Evolutionary conservation across 2,329 filamentous ascomycete genomes (phyloP), one percentile per base, ranked within the genome.

Genomic region (Paracorniculantispora psalliotae): DNA sequence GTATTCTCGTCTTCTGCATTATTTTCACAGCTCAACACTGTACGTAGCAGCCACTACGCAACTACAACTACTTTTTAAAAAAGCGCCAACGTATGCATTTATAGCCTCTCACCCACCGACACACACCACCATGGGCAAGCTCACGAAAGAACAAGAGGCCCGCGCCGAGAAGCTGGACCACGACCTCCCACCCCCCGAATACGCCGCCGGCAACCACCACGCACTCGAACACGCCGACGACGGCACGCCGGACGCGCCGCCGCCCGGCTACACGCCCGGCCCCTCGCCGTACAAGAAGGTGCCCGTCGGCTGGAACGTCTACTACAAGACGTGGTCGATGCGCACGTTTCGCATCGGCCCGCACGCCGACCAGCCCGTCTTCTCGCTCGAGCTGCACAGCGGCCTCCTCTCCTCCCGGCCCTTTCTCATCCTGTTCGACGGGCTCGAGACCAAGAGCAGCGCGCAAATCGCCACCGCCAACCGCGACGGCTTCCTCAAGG

Each of bases 371-470:
- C 17, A 43, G 39, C 48, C 49, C 35, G 39, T 39, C 48, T 59
- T 53, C 13, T 13, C 48, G 26, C 57, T 59, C 21, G 43, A 53
- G 48, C 39, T 53, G 39, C 48, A 59, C 57, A 19, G 28, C 9
- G 49, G 28, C 39, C n/a, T 59, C 2, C 43, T 37, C 9, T 37
- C 48, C 10, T 53, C 57, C 19, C 48, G 49, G 28, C 58, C 60
- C n/a, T 61, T 59, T 17, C 41, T 61, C 21, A 28, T 61, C 55
- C 57, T 61, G 33, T 30, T 52, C n/a, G 41, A 56, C 28, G 57
- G 49, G 21, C 15, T 21, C 30, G 46, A 52, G 54, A 30, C 54
- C 35, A 56, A 56, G 19, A 52, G 23, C 8, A 41, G 7, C 19
- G 17, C 37, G n/a, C 28, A 28, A 15, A n/a, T 61, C 15, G 57